phyloP scores from a whole-genome alignment of 148 eudicot genomes.

The Oxyria digyna region DNA sequence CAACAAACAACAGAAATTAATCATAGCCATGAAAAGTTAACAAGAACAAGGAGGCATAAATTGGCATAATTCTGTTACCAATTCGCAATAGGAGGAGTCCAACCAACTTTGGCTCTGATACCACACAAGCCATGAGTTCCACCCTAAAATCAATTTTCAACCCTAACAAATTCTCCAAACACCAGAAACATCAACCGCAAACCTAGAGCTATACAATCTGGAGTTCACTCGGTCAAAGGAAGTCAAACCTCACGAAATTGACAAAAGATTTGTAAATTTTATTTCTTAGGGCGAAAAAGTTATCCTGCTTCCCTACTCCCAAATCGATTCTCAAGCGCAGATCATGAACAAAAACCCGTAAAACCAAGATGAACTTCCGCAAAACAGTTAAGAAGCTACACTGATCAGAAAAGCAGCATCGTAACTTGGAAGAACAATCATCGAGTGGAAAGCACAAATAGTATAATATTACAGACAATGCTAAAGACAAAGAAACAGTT shows the following conservation, averaged over 20 bases:
- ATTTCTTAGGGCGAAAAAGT: no score
- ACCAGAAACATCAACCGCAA: neutral
- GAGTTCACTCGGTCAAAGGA: neutral
- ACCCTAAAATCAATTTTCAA: no score
- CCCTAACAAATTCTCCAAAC: neutral
- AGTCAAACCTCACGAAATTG: neutral
- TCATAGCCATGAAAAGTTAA: neutral
- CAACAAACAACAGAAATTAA: neutral
- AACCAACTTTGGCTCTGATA: no score
- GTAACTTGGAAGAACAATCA: neutral
- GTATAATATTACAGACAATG: neutral
- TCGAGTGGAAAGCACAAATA: neutral
- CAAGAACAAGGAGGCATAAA: neutral
- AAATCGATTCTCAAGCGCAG: neutral
- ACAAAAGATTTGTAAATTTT: neutral
- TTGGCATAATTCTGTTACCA: no score
- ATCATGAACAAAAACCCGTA: neutral
- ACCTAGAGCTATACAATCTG: neutral
- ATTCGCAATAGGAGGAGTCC: no score
- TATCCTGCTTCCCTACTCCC: neutral
- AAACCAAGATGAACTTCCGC: neutral
- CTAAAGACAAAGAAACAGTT: neutral
- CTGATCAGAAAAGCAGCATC: neutral
- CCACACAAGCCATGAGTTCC: no score
- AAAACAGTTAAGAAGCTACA: neutral